Conservation (phyloP, 352 stramenopile species). For the Plasmopara halstedii region DNA sequence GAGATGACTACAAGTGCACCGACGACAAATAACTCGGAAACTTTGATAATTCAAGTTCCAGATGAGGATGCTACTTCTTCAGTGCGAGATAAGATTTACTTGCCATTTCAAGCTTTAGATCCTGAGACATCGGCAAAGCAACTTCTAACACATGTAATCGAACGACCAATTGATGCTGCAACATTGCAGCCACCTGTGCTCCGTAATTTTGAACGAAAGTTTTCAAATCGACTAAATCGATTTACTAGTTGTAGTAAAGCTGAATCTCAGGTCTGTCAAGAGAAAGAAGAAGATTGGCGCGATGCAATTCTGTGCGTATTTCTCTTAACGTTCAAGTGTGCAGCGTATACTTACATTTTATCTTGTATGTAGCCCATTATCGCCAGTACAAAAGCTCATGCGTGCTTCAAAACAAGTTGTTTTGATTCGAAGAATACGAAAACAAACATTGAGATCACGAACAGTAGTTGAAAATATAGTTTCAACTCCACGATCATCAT, state of each 20-base stretch:
- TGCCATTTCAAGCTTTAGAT: slow-evolving; percentile 2
- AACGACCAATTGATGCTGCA: slow-evolving; percentile 16
- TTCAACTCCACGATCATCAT: slow-evolving; percentile 16
- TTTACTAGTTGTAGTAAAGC: slow-evolving; percentile 11
- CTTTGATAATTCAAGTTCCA: neutral
- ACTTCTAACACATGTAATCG: slow-evolving; percentile 18
- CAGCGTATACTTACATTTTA: neutral
- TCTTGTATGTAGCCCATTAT: slow-evolving; percentile 17
- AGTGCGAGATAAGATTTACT: slow-evolving; percentile 1
- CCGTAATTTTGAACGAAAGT: neutral
- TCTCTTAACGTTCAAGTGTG: neutral
- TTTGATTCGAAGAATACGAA: slow-evolving; percentile 17
- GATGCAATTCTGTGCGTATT: slow-evolving; percentile 32
- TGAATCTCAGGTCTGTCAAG: slow-evolving; percentile 9
- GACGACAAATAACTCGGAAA: neutral
- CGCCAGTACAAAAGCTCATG: slow-evolving; percentile 23
- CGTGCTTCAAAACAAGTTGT: slow-evolving; percentile 8
- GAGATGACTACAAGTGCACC: neutral
- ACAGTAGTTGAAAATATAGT: slow-evolving; percentile 19
- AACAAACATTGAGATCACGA: slow-evolving; percentile 10
- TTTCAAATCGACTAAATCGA: slow-evolving; percentile 1
- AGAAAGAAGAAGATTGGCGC: slow-evolving; percentile 23
- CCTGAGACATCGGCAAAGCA: slow-evolving; percentile 16
- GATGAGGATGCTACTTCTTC: neutral
- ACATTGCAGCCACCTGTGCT: slow-evolving; percentile 16